Percentiles rank a stretch among this genome's conserved stretches.
These are phyloP conservation scores for Rhizopogon vesiculosus DNA, from an alignment of 768 basidiomycete genomes.

Conservation along the genomic window DNA sequence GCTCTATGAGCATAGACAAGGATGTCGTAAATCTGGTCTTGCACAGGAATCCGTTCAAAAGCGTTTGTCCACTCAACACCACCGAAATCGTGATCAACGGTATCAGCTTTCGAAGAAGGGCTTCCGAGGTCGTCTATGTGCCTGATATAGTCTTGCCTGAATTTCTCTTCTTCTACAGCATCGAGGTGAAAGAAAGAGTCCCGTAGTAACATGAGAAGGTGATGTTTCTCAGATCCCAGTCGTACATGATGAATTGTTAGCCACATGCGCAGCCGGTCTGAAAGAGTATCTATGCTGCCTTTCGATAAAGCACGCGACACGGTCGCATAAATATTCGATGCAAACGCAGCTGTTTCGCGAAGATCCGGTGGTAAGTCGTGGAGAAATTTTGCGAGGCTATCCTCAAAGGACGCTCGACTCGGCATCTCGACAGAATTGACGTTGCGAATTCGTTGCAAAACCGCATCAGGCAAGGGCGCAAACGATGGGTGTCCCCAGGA, in stretches of 20 bases:
- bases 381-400: conserved; percentile 43
- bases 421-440: conserved; percentile 61
- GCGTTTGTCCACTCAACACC: conserved; percentile 31
- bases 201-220: conserved; percentile 55
- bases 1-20: conserved; percentile 61
- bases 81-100: conserved; percentile 15
- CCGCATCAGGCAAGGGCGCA: conserved; percentile 52
- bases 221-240: conserved; percentile 53
- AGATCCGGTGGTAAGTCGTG: conserved; percentile 48
- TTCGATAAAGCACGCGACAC: conserved; percentile 45
- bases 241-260: conserved; percentile 54
- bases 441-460: conserved; percentile 49
- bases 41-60: conserved; percentile 63
- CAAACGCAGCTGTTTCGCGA: conserved; percentile 55
- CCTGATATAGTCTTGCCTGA: conserved; percentile 42
- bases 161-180: conserved; percentile 43
- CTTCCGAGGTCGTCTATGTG: conserved; percentile 25
- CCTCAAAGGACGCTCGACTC: conserved; percentile 47
- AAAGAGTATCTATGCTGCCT: conserved; percentile 22
- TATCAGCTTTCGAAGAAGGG: conserved; percentile 10
- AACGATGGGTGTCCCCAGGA: conserved; percentile 59
- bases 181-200: conserved; percentile 54
- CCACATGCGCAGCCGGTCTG: conserved; percentile 49
- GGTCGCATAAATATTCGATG: conserved; percentile 49
- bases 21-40: conserved; percentile 64